Base-by-base conservation (phyloP, 2,329 filamentous ascomycete genomes). In the Fusarium armeniacum region DNA sequence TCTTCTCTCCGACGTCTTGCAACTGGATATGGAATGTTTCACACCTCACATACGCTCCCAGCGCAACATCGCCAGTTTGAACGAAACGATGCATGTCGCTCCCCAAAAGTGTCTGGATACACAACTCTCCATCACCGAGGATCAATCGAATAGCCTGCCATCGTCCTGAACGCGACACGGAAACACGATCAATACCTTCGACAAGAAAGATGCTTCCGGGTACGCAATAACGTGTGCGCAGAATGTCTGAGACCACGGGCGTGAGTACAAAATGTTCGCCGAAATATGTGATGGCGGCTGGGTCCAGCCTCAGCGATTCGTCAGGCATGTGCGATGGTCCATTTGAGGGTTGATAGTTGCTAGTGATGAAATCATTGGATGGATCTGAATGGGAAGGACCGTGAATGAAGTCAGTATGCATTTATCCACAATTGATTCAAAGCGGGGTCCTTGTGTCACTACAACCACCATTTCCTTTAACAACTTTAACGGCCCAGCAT, bases 101-200 rank as follows among this genome's bases (percentile, higher is more conserved):
- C 9, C 76, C 75, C 43, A 87, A 73, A 10, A 88, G 74, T 0
- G 84, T 85, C 73, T 88, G 86, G n/a, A 88, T 80, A 67, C 84
- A 87, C 5, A 87, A 74, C 69, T 83, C 79, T 2, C 86, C 85
- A 66, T 88, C 86, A 38, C 85, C 83, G 0, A 88, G 80, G 0
- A 87, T 56, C 13, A 88, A 67, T 3, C 85, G 80, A 1, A 87
- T 71, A 3, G 79, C 78, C 33, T 84, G 82, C 80, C 83, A 83
- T 73, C 78, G 73, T 18, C 71, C 76, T 4, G 73, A 77, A 8
- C 66, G 56, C 1, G 81, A 78, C 0, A 83, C 75, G 1, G 81
- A 73, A 1, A 79, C 64, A 18, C 70, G 54, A 15, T 84, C 79
- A n/a, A 86, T 61, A 46, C 77, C 79, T 61, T 85, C 83, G 38